A percentile compares a stretch with the other conserved stretches of the same genome.
Conservation (phyloP, 179 eudicot genomes). For the Vitellaria paradoxa region DNA sequence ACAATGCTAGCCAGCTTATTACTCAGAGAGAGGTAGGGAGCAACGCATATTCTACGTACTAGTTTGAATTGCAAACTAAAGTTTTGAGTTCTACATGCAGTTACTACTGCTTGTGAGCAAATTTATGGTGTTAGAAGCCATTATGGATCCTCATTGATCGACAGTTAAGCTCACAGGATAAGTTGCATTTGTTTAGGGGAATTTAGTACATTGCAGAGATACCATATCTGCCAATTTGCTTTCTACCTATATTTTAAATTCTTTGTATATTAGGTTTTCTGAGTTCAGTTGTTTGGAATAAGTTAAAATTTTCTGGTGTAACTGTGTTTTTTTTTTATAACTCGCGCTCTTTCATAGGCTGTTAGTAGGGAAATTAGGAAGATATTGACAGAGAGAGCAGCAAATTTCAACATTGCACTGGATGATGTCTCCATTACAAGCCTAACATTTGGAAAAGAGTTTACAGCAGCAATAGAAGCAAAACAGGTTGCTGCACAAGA, state of each 20-base stretch:
- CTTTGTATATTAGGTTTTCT: not conserved
- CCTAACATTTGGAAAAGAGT: constrained; percentile 59
- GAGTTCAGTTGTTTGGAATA: not conserved
- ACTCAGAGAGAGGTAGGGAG: constrained; percentile 67
- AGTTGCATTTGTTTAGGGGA: not conserved
- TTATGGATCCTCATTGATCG: not conserved
- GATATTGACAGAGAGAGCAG: constrained; percentile 59
- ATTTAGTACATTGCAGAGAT: not conserved
- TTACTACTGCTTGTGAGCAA: not conserved
- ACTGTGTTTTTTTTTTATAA: not conserved
- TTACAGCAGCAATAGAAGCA: constrained; percentile 68
- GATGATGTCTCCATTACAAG: constrained; percentile 75
- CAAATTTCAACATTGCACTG: constrained; percentile 54
- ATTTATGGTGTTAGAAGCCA: not conserved
- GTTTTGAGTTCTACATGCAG: not conserved
- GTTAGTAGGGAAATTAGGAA: constrained; percentile 68
- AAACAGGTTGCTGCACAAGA: constrained; percentile 83
- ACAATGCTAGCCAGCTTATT: constrained; percentile 70
- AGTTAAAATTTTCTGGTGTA: not conserved
- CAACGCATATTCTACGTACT: not conserved
- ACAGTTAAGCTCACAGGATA: not conserved
- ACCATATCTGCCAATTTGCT: not conserved
- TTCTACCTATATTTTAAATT: not conserved
- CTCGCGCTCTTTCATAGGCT: constrained; percentile 26
- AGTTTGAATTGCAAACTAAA: not conserved